Evolutionary conservation across 2,329 filamentous ascomycete species (phyloP).

Genomic region (Aspergillus fructus): DNA sequence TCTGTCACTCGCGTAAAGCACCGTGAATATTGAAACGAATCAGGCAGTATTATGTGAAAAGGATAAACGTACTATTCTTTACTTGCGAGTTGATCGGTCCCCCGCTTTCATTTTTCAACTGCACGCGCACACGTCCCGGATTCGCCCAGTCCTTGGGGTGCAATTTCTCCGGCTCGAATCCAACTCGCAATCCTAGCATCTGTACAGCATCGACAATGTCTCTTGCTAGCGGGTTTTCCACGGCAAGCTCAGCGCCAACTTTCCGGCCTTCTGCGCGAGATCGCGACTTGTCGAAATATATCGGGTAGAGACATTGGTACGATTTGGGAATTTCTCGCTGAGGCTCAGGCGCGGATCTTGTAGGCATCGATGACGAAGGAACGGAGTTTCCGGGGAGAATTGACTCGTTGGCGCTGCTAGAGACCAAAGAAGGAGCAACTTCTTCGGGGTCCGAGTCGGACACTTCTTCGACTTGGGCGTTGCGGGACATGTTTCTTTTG

Average conservation of each 20-base stretch:
- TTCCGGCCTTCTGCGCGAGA: constrained; percentile 75
- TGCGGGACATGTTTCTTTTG: constrained; percentile 62
- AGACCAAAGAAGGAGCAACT: constrained; percentile 63
- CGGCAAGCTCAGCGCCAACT: constrained; percentile 69
- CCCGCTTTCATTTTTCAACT: constrained; percentile 60
- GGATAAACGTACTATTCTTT: constrained; percentile 60
- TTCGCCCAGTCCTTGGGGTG: constrained; percentile 99
- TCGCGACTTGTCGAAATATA: constrained; percentile 81
- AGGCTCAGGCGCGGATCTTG: constrained; percentile 41
- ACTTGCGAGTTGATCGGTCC: constrained; percentile 51
- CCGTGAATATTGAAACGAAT: neutral
- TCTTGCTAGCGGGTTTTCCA: constrained; percentile 80
- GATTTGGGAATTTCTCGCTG: constrained; percentile 63
- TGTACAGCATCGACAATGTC: constrained; percentile 87
- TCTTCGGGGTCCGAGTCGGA: constrained; percentile 89
- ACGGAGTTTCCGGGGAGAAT: constrained; percentile 40
- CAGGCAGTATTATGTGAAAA: too few species aligned
- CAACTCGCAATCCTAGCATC: constrained; percentile 58
- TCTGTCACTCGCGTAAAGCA: neutral
- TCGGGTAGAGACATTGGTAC: constrained; percentile 88
- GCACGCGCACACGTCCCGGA: constrained; percentile 81
- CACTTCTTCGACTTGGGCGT: constrained; percentile 89
- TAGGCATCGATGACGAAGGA: constrained; percentile 27
- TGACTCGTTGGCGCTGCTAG: constrained; percentile 39
- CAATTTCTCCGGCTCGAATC: constrained; percentile 86